Evolutionary conservation across 495 filamentous ascomycete species (phyloP).

Genomic region (Aspergillus funiculosus): DNA sequence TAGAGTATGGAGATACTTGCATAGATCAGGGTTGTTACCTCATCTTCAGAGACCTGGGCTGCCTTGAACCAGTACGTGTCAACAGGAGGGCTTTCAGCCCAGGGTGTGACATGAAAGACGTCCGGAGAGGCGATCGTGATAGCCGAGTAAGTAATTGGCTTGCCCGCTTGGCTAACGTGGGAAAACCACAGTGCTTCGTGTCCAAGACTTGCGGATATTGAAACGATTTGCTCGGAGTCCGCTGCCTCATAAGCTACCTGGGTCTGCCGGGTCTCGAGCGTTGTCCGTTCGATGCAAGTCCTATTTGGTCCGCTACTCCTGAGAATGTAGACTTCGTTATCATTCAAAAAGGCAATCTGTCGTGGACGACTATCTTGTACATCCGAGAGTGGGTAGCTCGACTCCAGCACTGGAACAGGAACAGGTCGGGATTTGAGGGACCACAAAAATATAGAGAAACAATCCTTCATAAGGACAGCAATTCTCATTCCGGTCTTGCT

Average conservation of each 20-base stretch:
- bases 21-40: constrained; percentile 23
- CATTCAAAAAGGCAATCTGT: constrained; percentile 40
- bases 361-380: constrained; percentile 29
- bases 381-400: constrained; percentile 42
- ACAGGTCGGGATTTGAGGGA: constrained; percentile 47
- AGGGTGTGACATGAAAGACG: constrained; percentile 21
- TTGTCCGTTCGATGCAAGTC: constrained; percentile 34
- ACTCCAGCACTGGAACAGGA: constrained; percentile 39
- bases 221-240: constrained; percentile 35
- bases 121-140: constrained; percentile 19
- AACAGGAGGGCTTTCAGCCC: constrained; percentile 29
- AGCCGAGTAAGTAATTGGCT: constrained; percentile 29
- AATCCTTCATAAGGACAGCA: constrained; percentile 60
- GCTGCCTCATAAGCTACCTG: constrained; percentile 28
- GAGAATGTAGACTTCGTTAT: constrained; percentile 42
- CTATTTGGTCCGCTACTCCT: constrained; percentile 30
- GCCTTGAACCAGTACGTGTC: constrained; percentile 40
- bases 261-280: constrained; percentile 34
- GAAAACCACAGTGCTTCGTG: constrained; percentile 43
- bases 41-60: constrained; percentile 34
- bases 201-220: constrained; percentile 35
- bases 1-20: background rate
- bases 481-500: constrained; percentile 59
- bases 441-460: constrained; percentile 62
- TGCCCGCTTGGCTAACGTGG: constrained; percentile 23